Percentiles rank a stretch among this genome's conserved stretches.
Evolutionary conservation across 495 filamentous ascomycete species (phyloP).

Genomic region (Tuber umbilicatum): DNA sequence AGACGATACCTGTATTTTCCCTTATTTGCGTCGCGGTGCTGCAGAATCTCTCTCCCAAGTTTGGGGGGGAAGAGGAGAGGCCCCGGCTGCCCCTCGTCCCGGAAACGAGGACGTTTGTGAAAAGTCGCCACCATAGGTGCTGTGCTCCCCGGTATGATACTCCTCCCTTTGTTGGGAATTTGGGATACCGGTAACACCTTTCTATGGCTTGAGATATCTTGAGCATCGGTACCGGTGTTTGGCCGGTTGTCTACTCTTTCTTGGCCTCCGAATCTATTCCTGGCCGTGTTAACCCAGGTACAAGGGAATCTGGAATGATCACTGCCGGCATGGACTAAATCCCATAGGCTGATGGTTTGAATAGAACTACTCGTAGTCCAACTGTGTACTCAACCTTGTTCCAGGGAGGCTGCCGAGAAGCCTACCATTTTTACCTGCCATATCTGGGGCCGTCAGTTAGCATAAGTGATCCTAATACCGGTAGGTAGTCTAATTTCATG

Average conservation of each 20-base stretch:
- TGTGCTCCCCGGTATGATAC: background rate
- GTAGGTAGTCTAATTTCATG: background rate
- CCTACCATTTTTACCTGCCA: background rate
- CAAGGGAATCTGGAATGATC: background rate
- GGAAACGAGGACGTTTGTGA: background rate
- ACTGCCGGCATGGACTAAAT: background rate
- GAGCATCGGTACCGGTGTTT: background rate
- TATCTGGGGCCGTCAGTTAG: background rate
- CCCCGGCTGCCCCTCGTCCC: background rate
- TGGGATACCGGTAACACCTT: too few species aligned
- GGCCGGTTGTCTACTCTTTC: background rate
- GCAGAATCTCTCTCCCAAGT: background rate
- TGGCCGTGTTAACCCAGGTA: background rate
- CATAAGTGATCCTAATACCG: background rate
- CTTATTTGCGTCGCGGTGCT: conserved; percentile 16
- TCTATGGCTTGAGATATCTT: background rate
- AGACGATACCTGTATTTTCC: conserved; percentile 11
- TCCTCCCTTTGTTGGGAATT: background rate
- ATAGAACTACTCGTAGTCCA: background rate
- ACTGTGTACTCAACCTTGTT: background rate
- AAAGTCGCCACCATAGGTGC: background rate
- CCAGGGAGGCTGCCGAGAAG: background rate
- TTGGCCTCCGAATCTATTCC: background rate
- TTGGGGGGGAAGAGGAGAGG: background rate
- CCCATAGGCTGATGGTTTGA: background rate